These are phyloP conservation scores for Daedaleopsis sinensis DNA, from an alignment of 768 basidiomycete species.

Conservation along the genomic window DNA sequence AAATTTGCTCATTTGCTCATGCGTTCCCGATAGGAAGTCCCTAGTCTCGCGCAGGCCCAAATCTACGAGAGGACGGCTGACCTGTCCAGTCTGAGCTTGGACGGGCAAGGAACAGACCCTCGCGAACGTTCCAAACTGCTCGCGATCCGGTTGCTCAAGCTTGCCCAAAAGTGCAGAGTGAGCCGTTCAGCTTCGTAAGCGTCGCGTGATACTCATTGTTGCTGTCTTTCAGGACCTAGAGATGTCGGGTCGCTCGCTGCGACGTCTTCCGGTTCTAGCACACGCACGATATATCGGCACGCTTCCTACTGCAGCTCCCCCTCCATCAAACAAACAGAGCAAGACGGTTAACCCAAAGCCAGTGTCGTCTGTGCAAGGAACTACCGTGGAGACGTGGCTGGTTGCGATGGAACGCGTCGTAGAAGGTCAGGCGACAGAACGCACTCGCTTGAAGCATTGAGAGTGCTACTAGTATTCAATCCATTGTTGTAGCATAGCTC, in stretches of 20 bases:
- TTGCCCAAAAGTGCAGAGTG: constrained; percentile 85
- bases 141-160: constrained; percentile 58
- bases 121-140: constrained; percentile 55
- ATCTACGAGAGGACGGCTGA: constrained; percentile 46
- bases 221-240: constrained; percentile 49
- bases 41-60: constrained; percentile 61
- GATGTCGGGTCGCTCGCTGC: constrained; percentile 92
- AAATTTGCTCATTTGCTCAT: not conserved
- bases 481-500: not conserved
- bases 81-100: constrained; percentile 14
- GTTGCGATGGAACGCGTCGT: constrained; percentile 84
- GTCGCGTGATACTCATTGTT: not conserved
- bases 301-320: constrained; percentile 30
- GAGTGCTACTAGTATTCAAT: not conserved
- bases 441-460: constrained; percentile 44
- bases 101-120: constrained; percentile 29
- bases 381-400: constrained; percentile 73
- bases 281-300: constrained; percentile 80
- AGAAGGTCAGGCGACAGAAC: constrained; percentile 54
- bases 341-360: constrained; percentile 1
- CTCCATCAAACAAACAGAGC: constrained; percentile 8
- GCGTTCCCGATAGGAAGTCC: constrained; percentile 50
- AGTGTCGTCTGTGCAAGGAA: constrained; percentile 24
- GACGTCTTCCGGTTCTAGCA: constrained; percentile 93
- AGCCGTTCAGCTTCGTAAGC: constrained; percentile 25